phyloP scores from a whole-genome alignment of 768 basidiomycete genomes.

The Boletus pseudo-olivaceus region DNA sequence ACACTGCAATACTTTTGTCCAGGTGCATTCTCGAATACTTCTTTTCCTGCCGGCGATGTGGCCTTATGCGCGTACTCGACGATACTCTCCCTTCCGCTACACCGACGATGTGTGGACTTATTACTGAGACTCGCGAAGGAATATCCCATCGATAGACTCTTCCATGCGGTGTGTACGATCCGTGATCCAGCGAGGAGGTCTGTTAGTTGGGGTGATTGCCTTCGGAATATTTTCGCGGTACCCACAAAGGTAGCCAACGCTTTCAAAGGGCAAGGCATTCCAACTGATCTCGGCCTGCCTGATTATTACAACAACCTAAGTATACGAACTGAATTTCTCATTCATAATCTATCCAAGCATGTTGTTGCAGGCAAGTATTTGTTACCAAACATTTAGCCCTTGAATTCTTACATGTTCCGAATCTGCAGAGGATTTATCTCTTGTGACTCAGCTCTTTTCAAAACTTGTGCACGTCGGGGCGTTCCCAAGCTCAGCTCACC shows the following conservation, averaged over 20 bases:
- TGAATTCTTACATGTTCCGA: slow-evolving; percentile 28
- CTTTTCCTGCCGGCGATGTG: slow-evolving; percentile 47
- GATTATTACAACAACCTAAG: slow-evolving; percentile 54
- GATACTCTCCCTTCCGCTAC: slow-evolving; percentile 50
- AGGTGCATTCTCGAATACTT: slow-evolving; percentile 51
- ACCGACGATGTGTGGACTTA: slow-evolving; percentile 47
- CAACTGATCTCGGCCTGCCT: slow-evolving; percentile 50
- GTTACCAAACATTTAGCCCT: background rate
- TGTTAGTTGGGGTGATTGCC: slow-evolving; percentile 71
- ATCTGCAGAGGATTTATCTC: slow-evolving; percentile 31
- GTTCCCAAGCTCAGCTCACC: slow-evolving; percentile 52
- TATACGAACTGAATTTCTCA: slow-evolving; percentile 48
- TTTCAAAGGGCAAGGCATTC: slow-evolving; percentile 43
- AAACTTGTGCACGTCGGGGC: slow-evolving; percentile 68
- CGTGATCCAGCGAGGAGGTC: slow-evolving; percentile 25
- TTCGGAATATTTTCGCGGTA: slow-evolving; percentile 59
- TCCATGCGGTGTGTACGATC: slow-evolving; percentile 45
- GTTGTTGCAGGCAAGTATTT: slow-evolving; percentile 40
- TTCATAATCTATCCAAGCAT: slow-evolving; percentile 41
- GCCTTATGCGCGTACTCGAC: slow-evolving; percentile 62
- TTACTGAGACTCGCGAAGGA: slow-evolving; percentile 52
- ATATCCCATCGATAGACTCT: slow-evolving; percentile 70
- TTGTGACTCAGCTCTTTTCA: slow-evolving; percentile 50
- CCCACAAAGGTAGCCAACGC: slow-evolving; percentile 82
- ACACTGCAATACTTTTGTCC: slow-evolving; percentile 75